These are phyloP conservation scores for Neoarthrinium moseri DNA, from an alignment of 2,329 filamentous ascomycete species.

Conservation along the genomic window DNA sequence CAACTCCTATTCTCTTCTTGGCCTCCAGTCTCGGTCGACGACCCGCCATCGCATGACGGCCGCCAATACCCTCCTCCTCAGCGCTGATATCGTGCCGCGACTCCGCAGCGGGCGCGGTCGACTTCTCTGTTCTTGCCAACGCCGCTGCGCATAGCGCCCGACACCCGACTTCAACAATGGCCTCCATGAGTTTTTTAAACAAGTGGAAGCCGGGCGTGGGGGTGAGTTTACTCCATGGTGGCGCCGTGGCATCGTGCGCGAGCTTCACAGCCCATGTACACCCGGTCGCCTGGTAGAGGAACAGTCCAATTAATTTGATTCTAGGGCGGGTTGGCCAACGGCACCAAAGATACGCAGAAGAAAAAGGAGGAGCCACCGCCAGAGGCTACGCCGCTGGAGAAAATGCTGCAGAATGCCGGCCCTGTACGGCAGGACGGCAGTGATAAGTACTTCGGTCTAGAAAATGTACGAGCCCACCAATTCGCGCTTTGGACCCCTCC, in stretches of 20 bases:
- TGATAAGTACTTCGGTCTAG: constrained; percentile 97
- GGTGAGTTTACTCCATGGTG: constrained; percentile 40
- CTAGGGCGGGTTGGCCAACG: constrained; percentile 39
- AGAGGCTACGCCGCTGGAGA: constrained; percentile 63
- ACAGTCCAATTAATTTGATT: too few species aligned
- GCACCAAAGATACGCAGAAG: constrained; percentile 45
- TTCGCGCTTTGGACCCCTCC: too few species aligned
- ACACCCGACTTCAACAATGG: constrained; percentile 39
- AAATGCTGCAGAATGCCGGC: constrained; percentile 80
- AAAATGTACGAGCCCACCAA: constrained; percentile 98
- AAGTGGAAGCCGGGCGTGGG: constrained; percentile 56
- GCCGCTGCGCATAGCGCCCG: constrained; percentile 8
- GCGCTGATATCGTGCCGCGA: background rate
- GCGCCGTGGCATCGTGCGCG: background rate
- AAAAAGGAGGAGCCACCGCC: constrained; percentile 58
- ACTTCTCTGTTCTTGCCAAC: constrained; percentile 14
- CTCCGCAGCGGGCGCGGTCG: constrained; percentile 9
- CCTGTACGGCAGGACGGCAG: constrained; percentile 83
- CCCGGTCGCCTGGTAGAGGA: too few species aligned
- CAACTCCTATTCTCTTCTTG: too few species aligned
- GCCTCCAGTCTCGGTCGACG: too few species aligned
- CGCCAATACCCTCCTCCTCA: background rate
- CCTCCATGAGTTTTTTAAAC: constrained; percentile 49
- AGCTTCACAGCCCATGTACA: background rate
- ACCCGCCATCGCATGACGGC: constrained; percentile 3